These are phyloP conservation scores for Fraxinus baroniana DNA, from an alignment of 305 asterid species.

Conservation along the genomic window DNA sequence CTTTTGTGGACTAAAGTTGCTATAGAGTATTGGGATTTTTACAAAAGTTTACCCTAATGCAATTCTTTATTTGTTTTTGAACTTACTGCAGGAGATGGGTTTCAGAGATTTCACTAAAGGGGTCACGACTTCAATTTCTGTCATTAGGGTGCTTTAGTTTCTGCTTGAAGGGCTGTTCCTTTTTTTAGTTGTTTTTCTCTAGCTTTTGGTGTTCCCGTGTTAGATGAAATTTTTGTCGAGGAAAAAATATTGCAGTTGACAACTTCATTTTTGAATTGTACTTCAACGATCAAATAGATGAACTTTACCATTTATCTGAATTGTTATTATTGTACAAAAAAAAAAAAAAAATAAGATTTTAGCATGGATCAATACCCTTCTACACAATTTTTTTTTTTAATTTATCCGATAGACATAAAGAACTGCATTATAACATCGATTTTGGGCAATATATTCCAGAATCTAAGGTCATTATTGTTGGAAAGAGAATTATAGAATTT, in stretches of 20 bases:
- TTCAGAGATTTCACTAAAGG: constrained; percentile 38
- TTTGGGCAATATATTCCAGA: too few relatives aligned
- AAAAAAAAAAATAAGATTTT: too few relatives aligned
- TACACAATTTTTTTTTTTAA: too few relatives aligned
- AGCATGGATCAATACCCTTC: too few relatives aligned
- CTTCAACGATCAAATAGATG: neutral
- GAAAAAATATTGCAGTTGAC: neutral
- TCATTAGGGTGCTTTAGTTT: neutral
- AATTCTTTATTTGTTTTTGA: neutral
- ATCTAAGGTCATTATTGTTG: too few relatives aligned
- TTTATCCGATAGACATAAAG: too few relatives aligned
- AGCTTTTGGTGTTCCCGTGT: neutral
- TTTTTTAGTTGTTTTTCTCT: neutral
- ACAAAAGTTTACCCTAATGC: too few relatives aligned
- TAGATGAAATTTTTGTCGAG: neutral
- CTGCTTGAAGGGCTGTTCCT: neutral
- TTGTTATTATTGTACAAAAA: too few relatives aligned
- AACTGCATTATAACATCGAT: too few relatives aligned
- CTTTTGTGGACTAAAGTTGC: too few relatives aligned
- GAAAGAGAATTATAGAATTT: too few relatives aligned
- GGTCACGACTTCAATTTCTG: neutral
- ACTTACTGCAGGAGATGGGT: constrained; percentile 42
- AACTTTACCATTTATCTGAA: neutral
- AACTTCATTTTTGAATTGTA: neutral
- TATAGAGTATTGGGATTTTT: too few relatives aligned